Percentiles rank a stretch among this genome's conserved stretches.
These are phyloP conservation scores for Diophrys appendiculata DNA, from an alignment of 73 alveolate species.

Conservation along the genomic window DNA sequence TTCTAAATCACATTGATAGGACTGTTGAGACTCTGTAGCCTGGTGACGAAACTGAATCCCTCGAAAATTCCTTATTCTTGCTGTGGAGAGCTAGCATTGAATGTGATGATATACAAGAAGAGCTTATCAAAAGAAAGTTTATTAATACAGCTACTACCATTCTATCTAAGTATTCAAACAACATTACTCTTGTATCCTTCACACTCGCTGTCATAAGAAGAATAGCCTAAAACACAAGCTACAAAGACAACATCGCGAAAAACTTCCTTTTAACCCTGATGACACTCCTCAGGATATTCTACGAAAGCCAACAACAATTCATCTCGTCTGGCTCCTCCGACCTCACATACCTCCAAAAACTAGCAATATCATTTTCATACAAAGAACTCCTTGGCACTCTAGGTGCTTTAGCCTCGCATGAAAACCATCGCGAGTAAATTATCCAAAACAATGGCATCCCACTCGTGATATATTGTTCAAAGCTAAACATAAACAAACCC, in stretches of 20 bases:
- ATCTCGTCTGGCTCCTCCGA: too few relatives aligned
- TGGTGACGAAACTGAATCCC: conserved; percentile 1
- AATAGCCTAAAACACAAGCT: conserved; percentile 25
- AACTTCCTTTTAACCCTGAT: conserved; percentile 31
- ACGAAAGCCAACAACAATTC: conserved; percentile 18
- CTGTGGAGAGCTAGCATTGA: conserved; percentile 47
- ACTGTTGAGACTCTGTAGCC: not conserved
- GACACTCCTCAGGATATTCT: conserved; percentile 34
- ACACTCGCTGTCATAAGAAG: conserved; percentile 48
- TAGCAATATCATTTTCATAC: conserved; percentile 29
- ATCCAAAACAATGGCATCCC: conserved; percentile 22
- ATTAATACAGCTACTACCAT: conserved; percentile 32
- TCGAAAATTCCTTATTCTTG: conserved; percentile 24
- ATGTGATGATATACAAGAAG: conserved; percentile 54
- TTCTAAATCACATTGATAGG: not conserved
- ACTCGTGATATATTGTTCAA: conserved; percentile 22
- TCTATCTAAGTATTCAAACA: conserved; percentile 16
- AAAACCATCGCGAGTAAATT: conserved; percentile 24
- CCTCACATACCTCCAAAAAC: conserved; percentile 12
- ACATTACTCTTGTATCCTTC: conserved; percentile 41
- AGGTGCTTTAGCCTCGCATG: conserved; percentile 40
- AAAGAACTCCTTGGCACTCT: conserved; percentile 43
- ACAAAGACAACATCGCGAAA: conserved; percentile 43
- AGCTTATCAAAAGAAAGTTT: conserved; percentile 31
- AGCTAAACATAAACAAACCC: conserved; percentile 28